Percentiles rank a stretch among this genome's conserved stretches.
These are phyloP conservation scores for Apiotrichum veenhuisii DNA, from an alignment of 1,284 basidiomycete species.

Conservation along the genomic window DNA sequence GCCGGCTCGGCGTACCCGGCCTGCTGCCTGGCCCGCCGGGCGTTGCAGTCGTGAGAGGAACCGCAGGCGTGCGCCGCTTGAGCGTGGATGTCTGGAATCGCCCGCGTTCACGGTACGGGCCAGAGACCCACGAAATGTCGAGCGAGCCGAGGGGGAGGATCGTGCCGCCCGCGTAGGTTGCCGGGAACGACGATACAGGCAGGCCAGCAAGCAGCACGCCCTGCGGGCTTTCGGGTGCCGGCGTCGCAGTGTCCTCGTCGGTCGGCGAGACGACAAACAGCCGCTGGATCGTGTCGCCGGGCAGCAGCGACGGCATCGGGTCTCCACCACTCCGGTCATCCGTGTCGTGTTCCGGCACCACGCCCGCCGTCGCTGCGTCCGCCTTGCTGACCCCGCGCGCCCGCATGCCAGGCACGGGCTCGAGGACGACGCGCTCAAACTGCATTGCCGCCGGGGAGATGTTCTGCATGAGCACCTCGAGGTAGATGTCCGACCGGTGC, in stretches of 20 bases:
- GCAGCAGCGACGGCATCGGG: slow-evolving; percentile 59
- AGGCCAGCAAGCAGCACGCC: slow-evolving; percentile 56
- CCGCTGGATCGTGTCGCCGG: slow-evolving; percentile 76
- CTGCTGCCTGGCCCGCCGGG: not conserved
- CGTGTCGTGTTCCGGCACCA: slow-evolving; percentile 21
- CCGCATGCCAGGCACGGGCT: slow-evolving; percentile 66
- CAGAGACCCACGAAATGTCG: slow-evolving; percentile 66
- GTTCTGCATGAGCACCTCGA: slow-evolving; percentile 85
- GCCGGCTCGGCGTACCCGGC: slow-evolving; percentile 6
- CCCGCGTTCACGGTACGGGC: slow-evolving; percentile 64
- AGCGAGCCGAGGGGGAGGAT: slow-evolving; percentile 72
- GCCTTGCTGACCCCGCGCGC: slow-evolving; percentile 40
- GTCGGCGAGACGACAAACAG: slow-evolving; percentile 70
- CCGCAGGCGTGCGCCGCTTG: slow-evolving; percentile 34
- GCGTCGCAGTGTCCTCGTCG: not conserved
- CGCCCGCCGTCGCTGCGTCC: slow-evolving; percentile 24
- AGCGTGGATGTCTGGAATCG: slow-evolving; percentile 67
- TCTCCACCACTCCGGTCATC: slow-evolving; percentile 4
- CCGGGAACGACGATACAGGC: slow-evolving; percentile 52
- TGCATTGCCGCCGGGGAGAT: slow-evolving; percentile 68
- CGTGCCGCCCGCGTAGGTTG: slow-evolving; percentile 60
- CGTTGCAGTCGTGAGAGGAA: not conserved
- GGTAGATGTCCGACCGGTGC: slow-evolving; percentile 72
- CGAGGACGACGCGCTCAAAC: slow-evolving; percentile 70
- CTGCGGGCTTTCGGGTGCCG: slow-evolving; percentile 63